phyloP scores from a whole-genome alignment of 192 early-diverging fungal species.

The Tieghemiomyces parasiticus region DNA sequence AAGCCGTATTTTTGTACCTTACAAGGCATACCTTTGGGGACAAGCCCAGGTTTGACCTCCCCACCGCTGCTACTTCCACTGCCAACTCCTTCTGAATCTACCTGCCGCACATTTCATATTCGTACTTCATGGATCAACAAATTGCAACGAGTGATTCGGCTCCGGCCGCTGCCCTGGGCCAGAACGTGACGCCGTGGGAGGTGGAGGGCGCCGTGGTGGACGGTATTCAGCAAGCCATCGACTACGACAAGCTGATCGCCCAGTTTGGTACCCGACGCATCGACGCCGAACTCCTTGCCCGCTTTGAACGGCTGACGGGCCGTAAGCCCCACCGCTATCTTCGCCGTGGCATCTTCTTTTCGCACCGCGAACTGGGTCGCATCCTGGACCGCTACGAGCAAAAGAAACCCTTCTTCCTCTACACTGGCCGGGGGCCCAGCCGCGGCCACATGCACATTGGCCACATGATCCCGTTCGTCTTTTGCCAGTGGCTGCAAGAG shows the following conservation, averaged over 20 bases:
- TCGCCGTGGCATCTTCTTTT: constrained; percentile 86
- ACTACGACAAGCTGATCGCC: constrained; percentile 82
- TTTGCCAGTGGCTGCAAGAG: constrained; percentile 97
- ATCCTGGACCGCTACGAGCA: constrained; percentile 88
- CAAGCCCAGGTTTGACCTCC: too few species aligned
- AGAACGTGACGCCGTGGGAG: constrained; percentile 79
- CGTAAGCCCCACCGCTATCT: constrained; percentile 66
- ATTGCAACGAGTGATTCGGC: too few species aligned
- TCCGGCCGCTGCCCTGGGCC: constrained; percentile 18
- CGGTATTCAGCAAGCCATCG: constrained; percentile 71
- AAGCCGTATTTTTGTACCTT: too few species aligned
- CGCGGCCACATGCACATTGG: constrained; percentile 87
- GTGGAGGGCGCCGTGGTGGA: constrained; percentile 85
- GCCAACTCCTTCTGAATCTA: too few species aligned
- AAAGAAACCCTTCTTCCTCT: constrained; percentile 94
- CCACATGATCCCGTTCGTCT: constrained; percentile 93
- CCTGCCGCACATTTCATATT: too few species aligned
- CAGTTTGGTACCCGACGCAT: constrained; percentile 79
- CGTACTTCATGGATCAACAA: too few species aligned
- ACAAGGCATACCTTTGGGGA: too few species aligned
- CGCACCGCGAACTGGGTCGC: constrained; percentile 71
- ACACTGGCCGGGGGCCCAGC: constrained; percentile 94
- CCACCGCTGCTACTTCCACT: too few species aligned
- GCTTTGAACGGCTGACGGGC: constrained; percentile 77
- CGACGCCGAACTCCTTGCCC: constrained; percentile 53